Evolutionary conservation across 192 early-diverging fungal species (phyloP).

Genomic region (Coemansia sp.): DNA sequence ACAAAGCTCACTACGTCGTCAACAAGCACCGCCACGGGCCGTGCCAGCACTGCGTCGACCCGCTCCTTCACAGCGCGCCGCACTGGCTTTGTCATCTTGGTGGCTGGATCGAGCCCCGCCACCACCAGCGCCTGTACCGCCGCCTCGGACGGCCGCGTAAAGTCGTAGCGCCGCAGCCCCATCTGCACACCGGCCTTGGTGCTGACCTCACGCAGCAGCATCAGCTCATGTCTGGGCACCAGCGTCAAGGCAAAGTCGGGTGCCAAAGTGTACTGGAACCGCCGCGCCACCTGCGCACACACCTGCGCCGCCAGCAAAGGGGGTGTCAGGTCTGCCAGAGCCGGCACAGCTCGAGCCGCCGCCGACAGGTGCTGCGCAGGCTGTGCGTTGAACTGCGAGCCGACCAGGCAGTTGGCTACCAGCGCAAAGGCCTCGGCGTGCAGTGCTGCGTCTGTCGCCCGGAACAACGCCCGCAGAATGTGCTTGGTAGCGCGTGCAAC

Average conservation of each 20-base stretch:
- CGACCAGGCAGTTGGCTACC: constrained; percentile 79
- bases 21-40: constrained; percentile 21
- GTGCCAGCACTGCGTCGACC: constrained; percentile 19
- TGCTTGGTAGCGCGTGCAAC: constrained; percentile 80
- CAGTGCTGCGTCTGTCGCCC: constrained; percentile 55
- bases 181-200: constrained; percentile 86
- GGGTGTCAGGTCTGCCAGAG: constrained; percentile 64
- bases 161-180: constrained; percentile 71
- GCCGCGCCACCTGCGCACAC: constrained; percentile 58
- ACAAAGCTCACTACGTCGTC: constrained; percentile 39
- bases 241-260: constrained; percentile 53
- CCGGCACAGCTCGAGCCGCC: constrained; percentile 26
- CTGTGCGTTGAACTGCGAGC: constrained; percentile 56
- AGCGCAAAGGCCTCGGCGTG: constrained; percentile 69
- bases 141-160: constrained; percentile 49
- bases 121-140: constrained; percentile 37
- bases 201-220: constrained; percentile 80
- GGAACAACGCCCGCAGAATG: constrained; percentile 69
- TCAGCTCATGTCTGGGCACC: constrained; percentile 54
- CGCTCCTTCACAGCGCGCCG: constrained; percentile 58
- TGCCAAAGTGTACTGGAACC: constrained; percentile 74
- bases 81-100: constrained; percentile 54
- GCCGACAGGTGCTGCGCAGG: constrained; percentile 53
- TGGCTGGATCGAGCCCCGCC: constrained; percentile 17
- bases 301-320: constrained; percentile 58